Percentiles rank a stretch among this genome's conserved stretches.
phyloP scores from a whole-genome alignment of 129 eudicot genomes.

The Gnaphalium uliginosum region DNA sequence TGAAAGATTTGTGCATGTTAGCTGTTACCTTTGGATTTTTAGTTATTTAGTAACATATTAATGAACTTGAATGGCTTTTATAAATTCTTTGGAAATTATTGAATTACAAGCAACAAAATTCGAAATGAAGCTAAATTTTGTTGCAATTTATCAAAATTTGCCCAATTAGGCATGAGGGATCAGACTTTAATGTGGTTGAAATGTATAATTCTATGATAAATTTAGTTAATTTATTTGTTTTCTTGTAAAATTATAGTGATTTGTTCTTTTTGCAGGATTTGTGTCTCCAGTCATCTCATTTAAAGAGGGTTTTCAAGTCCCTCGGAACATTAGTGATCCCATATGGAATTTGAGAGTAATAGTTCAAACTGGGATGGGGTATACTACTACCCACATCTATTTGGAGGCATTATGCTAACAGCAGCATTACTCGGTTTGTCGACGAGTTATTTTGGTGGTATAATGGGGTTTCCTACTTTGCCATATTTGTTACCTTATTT shows the following conservation, averaged over 20 bases:
- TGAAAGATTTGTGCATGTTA: slow-evolving; percentile 7
- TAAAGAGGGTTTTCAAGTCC: slow-evolving; percentile 15
- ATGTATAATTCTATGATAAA: background rate
- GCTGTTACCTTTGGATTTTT: slow-evolving; percentile 1
- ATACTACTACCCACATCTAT: slow-evolving; percentile 70
- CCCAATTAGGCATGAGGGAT: background rate
- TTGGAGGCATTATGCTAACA: slow-evolving; percentile 82
- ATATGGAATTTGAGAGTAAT: slow-evolving; percentile 74
- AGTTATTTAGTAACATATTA: background rate
- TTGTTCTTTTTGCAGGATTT: slow-evolving; percentile 43
- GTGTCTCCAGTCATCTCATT: slow-evolving; percentile 59
- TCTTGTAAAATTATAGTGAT: background rate
- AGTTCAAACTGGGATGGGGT: slow-evolving; percentile 72
- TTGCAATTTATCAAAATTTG: background rate
- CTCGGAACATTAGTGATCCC: background rate
- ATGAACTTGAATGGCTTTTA: background rate
- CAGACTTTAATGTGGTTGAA: background rate
- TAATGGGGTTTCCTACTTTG: slow-evolving; percentile 46
- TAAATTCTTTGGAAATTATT: background rate
- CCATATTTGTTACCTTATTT: slow-evolving; percentile 43
- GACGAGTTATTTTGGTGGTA: slow-evolving; percentile 71
- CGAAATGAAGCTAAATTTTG: background rate
- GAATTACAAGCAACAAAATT: background rate
- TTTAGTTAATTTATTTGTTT: background rate
- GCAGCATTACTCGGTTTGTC: slow-evolving; percentile 81